A percentile compares a stretch with the other conserved stretches of the same genome.
Evolutionary conservation across 768 basidiomycete genomes (phyloP).

Genomic region (Suillus alpinus): DNA sequence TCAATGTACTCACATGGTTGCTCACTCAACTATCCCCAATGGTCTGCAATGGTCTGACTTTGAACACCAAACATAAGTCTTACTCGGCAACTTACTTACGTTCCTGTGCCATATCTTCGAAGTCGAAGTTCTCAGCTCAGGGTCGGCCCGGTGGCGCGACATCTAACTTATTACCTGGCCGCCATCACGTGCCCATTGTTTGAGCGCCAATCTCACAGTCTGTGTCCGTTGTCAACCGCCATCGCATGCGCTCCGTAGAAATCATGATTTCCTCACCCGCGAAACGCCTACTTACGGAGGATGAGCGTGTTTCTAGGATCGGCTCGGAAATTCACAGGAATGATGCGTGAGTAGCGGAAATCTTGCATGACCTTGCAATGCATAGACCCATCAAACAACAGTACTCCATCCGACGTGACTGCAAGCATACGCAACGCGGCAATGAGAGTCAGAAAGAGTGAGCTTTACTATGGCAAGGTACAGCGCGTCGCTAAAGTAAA

Average conservation of each 20-base stretch:
- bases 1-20: not conserved
- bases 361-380: slow-evolving; percentile 8
- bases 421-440: slow-evolving; percentile 56
- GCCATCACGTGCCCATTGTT: slow-evolving; percentile 1
- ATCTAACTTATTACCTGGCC: not conserved
- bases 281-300: slow-evolving; percentile 37
- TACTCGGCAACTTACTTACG: not conserved
- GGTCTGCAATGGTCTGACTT: not conserved
- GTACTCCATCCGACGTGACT: slow-evolving; percentile 47
- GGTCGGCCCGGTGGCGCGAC: not conserved
- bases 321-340: slow-evolving; percentile 20
- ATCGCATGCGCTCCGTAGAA: not conserved
- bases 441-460: slow-evolving; percentile 61
- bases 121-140: not conserved
- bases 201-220: not conserved
- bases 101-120: not conserved
- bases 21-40: not conserved
- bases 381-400: slow-evolving; percentile 21
- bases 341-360: slow-evolving; percentile 22
- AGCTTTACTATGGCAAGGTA: slow-evolving; percentile 20
- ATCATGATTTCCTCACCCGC: slow-evolving; percentile 20
- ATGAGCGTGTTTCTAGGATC: slow-evolving; percentile 23
- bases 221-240: not conserved
- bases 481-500: slow-evolving; percentile 22
- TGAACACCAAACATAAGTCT: not conserved